Evolutionary conservation across 2,329 filamentous ascomycete species (phyloP).

Genomic region (Zasmidium cellare): DNA sequence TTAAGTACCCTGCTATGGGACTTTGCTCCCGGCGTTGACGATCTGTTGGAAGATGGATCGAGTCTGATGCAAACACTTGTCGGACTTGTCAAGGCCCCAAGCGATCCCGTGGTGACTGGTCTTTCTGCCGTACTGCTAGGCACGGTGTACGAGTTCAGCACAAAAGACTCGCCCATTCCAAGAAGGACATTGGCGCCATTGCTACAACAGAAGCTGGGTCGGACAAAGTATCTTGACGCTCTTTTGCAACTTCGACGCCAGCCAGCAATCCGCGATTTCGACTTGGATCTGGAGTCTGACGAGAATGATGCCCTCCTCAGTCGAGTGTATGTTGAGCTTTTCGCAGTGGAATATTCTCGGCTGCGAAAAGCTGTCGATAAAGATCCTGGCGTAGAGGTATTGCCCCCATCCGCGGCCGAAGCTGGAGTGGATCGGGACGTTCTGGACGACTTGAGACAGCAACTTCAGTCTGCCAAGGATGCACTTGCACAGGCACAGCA

Average conservation of each 20-base stretch:
- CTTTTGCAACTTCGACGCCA: conserved; percentile 76
- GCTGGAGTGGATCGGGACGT: conserved; percentile 93
- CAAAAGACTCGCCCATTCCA: conserved; percentile 90
- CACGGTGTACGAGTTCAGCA: conserved; percentile 93
- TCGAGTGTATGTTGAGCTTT: conserved; percentile 81
- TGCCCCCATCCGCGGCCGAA: conserved; percentile 76
- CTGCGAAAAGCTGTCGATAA: conserved; percentile 83
- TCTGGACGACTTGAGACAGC: conserved; percentile 77
- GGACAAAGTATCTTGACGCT: conserved; percentile 83
- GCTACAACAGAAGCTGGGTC: conserved; percentile 72
- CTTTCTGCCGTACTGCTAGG: conserved; percentile 83
- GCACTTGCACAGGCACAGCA: conserved; percentile 58
- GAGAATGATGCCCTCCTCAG: conserved; percentile 55
- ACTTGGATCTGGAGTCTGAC: conserved; percentile 55
- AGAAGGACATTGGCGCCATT: conserved; percentile 78
- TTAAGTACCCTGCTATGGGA: conserved; percentile 90
- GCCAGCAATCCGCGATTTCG: conserved; percentile 81
- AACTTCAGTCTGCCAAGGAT: conserved; percentile 72
- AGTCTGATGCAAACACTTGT: conserved; percentile 65
- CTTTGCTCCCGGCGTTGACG: conserved; percentile 85
- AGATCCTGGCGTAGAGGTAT: conserved; percentile 83
- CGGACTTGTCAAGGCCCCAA: conserved; percentile 59
- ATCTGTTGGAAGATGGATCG: conserved; percentile 88
- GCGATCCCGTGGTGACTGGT: conserved; percentile 52
- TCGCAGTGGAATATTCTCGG: conserved; percentile 93